Conservation (phyloP, 129 eudicot species). For the Scalesia atractyloides region DNA sequence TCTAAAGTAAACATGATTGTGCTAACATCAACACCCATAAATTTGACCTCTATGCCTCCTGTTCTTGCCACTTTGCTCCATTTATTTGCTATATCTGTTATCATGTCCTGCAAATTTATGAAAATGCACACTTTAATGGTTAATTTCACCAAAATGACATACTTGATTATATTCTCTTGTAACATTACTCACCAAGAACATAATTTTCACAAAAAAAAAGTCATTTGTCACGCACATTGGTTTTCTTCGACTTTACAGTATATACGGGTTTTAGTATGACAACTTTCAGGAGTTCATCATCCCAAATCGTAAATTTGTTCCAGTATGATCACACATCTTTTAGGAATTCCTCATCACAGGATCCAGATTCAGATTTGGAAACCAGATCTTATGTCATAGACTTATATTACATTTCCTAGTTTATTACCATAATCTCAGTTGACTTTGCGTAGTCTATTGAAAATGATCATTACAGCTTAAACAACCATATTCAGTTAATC, state of each 20-base stretch:
- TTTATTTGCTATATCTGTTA: constrained; percentile 66
- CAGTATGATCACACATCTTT: constrained; percentile 1
- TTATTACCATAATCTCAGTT: not conserved
- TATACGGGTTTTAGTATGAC: not conserved
- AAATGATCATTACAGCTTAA: not conserved
- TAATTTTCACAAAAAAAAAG: not conserved
- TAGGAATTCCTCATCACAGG: not conserved
- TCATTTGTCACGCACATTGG: not conserved
- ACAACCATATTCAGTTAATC: not conserved
- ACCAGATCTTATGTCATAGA: not conserved
- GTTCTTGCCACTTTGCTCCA: constrained; percentile 85
- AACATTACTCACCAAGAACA: constrained; percentile 4
- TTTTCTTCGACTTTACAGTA: not conserved
- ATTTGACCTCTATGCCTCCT: constrained; percentile 71
- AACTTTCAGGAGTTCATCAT: constrained; percentile 4
- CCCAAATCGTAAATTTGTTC: constrained; percentile 4
- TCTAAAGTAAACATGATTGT: constrained; percentile 90
- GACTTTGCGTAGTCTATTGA: not conserved
- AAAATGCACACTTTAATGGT: not conserved
- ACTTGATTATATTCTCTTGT: not conserved
- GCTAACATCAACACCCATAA: constrained; percentile 77
- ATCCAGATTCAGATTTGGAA: not conserved
- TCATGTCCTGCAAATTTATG: constrained; percentile 56
- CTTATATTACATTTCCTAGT: not conserved
- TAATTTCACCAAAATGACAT: constrained; percentile 23